Conservation (phyloP, 805 yeast species). For the Teunomyces lycoperdinae region DNA sequence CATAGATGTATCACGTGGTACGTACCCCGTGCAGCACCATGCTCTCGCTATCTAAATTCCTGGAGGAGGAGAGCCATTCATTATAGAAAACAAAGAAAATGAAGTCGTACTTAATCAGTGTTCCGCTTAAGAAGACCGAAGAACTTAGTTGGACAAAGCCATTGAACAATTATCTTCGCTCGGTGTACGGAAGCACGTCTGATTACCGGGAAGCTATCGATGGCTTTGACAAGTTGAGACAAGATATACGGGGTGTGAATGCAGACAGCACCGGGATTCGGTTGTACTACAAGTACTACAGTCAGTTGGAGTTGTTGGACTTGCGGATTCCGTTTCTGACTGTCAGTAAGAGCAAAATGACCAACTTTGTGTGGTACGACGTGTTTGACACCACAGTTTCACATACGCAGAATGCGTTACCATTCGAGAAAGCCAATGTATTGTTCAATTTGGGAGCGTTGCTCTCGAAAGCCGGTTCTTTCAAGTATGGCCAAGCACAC, state of each 20-base stretch:
- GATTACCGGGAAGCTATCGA: slow-evolving; percentile 58
- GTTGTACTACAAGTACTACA: slow-evolving; percentile 66
- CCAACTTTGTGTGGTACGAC: slow-evolving; percentile 79
- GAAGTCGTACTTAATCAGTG: slow-evolving; percentile 17
- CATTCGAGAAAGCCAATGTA: slow-evolving; percentile 86
- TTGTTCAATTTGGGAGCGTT: slow-evolving; percentile 75
- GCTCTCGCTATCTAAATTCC: too few relatives aligned
- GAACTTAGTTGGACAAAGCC: slow-evolving; percentile 67
- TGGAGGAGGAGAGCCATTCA: too few relatives aligned
- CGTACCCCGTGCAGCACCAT: too few relatives aligned
- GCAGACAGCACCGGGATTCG: slow-evolving; percentile 47
- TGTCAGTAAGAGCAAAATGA: slow-evolving; percentile 40
- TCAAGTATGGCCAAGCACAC: slow-evolving; percentile 21
- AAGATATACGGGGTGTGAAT: slow-evolving; percentile 51
- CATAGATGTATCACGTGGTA: too few relatives aligned
- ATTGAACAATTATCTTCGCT: slow-evolving; percentile 52
- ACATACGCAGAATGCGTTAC: slow-evolving; percentile 71
- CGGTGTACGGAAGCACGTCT: slow-evolving; percentile 59
- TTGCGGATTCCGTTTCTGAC: slow-evolving; percentile 67
- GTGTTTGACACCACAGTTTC: slow-evolving; percentile 50
- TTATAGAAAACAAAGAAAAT: slow-evolving; percentile 6
- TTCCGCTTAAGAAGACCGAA: slow-evolving; percentile 45
- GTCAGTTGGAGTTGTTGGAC: slow-evolving; percentile 77
- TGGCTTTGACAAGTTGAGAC: slow-evolving; percentile 56
- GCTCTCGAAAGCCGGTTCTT: slow-evolving; percentile 48